Base-by-base conservation (phyloP, 2,329 filamentous ascomycete genomes). In the Fusarium sp. region DNA sequence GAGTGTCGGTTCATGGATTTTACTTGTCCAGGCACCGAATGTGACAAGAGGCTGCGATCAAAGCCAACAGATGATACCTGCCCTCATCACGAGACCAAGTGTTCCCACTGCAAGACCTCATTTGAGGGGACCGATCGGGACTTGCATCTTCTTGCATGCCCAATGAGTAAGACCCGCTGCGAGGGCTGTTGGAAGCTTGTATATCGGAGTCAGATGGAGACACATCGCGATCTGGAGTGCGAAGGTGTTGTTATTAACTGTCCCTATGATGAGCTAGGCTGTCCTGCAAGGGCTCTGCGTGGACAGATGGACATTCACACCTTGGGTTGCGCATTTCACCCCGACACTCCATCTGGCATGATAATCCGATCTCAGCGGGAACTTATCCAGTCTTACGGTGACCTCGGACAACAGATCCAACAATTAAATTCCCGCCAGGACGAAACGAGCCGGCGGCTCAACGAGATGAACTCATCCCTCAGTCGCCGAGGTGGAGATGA, bases 1-100 rank as follows among this genome's bases (percentile, higher is more conserved):
- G 88, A 90, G 58, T 93, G 91, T 77, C 84, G 84, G 1, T 90
- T 88, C 75, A 87, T 87, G 6, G 82, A 87, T 35, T 87, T 90
- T 22, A 83, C 84, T n/a, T 93, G 91, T 74, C 87, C 89, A 0
- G 87, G 88, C 39, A 78, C 84, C 16, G 78, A 80, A 4, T 93
- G 91, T 79, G 80, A 84, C 33, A 86, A 88, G 78, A 84, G 84
- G 27, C 83, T 92, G 4, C 83, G 85, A 14, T 84, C 87, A 56
- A 88, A 88, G 72, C 85, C 90, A 67, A 81, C 83, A 2, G 84
- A 83, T n/a, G 85, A 86, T 57, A 84, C 84, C 3, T 92, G 91
- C 76, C 84, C 89, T 24, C 91, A 92, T 76, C 85, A 84, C 62
- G 80, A 86, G 35, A 83, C 85, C 0, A 78, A 80, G 11, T 92